Base-by-base conservation (phyloP, 139 green algal genomes). In the Spirogloea muscicola region DNA sequence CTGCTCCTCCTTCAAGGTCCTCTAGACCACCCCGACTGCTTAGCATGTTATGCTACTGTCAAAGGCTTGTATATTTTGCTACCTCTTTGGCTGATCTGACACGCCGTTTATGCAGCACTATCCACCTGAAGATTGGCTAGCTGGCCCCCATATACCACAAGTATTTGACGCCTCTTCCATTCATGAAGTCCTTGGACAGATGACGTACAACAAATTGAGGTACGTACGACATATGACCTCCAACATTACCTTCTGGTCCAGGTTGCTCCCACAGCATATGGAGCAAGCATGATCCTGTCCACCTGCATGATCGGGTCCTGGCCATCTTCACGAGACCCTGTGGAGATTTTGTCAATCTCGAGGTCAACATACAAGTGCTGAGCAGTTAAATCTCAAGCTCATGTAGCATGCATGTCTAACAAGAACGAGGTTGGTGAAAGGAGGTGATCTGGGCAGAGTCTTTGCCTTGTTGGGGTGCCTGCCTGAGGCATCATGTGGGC, bases 111-210 rank as follows among this genome's bases (percentile, higher is more conserved):
- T 51, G 48, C 71, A 79, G 71, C 43, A 70, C 43, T 91, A 89
- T 76, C 80, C 74, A 39, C 43, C 77, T 1, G 27, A 84, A 31
- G 83, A 93, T 68, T 61, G 93, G 48, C 85, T 97, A 57, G 80
- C 91, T 36, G 89, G 82, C 0, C 38, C 82, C n/a, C 72, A 86
- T 76, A 82, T 93, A 31, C 85, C 88, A 10, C 60, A 70, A 64
- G 80, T 85, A 42, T 97, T 86, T 68, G 80, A 90, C 55, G 68
- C 82, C 0, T 69, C 41, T 0, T 74, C 80, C n/a, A 92, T 97
- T 48, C 41, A 39, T 0, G 71, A 66, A 16, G 77, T 87, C 6
- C 60, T 97, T 36, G 61, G 80, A 1, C 63, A 72, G 18, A 76
- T 97, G 25, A 92, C 88, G 0, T 84, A 85, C 0, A 61, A 58